Conservation (phyloP, 2,329 filamentous ascomycete genomes). For the Pochonia chlamydosporia region DNA sequence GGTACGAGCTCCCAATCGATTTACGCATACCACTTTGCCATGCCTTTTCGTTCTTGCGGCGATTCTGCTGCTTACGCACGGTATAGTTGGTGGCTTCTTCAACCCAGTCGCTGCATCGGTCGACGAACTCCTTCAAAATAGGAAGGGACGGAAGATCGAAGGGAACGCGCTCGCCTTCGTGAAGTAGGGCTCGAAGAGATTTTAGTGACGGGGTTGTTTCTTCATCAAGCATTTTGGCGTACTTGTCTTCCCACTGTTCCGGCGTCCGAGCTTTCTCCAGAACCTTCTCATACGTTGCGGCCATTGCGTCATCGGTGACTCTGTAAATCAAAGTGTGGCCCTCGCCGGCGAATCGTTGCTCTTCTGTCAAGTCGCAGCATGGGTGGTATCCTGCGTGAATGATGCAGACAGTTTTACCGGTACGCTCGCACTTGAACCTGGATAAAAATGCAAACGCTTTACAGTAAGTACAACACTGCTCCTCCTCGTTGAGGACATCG, state of each 20-base stretch:
- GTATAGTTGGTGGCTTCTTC: constrained; percentile 96
- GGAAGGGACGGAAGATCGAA: constrained; percentile 79
- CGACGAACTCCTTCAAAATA: constrained; percentile 82
- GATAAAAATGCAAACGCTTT: constrained; percentile 90
- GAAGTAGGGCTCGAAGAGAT: constrained; percentile 72
- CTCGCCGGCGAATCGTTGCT: constrained; percentile 61
- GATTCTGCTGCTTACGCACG: constrained; percentile 94
- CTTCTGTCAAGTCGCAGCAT: constrained; percentile 67
- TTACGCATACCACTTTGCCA: constrained; percentile 72
- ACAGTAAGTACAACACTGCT: constrained; percentile 89
- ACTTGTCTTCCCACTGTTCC: constrained; percentile 85
- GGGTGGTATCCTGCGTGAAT: constrained; percentile 73
- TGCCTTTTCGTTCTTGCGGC: constrained; percentile 86
- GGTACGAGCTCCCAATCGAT: constrained; percentile 46
- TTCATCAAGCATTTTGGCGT: constrained; percentile 77
- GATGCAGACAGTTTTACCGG: constrained; percentile 77
- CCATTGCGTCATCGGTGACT: constrained; percentile 66
- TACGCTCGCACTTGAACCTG: constrained; percentile 77
- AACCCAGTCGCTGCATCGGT: constrained; percentile 95
- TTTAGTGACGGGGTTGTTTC: constrained; percentile 82
- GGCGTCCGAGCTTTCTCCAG: constrained; percentile 81
- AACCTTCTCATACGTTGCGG: constrained; percentile 64
- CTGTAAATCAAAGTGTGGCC: constrained; percentile 75
- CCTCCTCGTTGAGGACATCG: constrained; percentile 83
- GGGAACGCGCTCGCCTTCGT: constrained; percentile 94